Percentiles rank a stretch among this genome's conserved stretches.
Conservation (phyloP, 257 asterid genomes). For the Lavandula angustifolia region DNA sequence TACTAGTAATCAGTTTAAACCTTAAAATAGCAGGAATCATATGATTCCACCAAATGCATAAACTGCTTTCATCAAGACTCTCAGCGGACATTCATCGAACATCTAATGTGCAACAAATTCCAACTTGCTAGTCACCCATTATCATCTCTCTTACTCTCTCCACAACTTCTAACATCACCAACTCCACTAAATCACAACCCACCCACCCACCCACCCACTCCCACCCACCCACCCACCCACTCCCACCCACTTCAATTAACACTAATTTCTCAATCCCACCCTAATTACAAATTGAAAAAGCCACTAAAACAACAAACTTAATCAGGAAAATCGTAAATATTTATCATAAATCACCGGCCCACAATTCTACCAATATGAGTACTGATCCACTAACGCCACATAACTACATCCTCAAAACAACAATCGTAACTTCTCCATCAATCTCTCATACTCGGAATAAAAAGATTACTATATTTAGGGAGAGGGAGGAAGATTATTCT, state of each 20-base stretch:
- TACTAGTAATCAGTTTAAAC: constrained; percentile 16
- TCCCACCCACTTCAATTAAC: neutral
- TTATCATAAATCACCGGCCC: constrained; percentile 1
- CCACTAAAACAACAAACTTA: neutral
- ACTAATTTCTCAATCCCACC: too few relatives aligned
- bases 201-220: too few relatives aligned
- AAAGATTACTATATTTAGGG: too few relatives aligned
- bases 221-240: neutral
- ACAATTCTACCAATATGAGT: neutral
- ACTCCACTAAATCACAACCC: neutral
- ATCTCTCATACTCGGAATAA: neutral
- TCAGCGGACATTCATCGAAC: constrained; percentile 22
- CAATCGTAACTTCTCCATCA: neutral
- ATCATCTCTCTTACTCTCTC: neutral
- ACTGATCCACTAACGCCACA: too few relatives aligned
- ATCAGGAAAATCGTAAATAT: neutral
- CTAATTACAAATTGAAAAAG: neutral
- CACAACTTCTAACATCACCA: neutral
- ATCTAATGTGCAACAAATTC: constrained; percentile 13
- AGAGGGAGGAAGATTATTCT: too few relatives aligned
- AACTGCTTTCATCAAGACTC: neutral
- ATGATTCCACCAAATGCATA: constrained; percentile 6
- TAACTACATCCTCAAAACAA: neutral
- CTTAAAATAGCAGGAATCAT: neutral
- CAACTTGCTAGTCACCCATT: neutral